These are phyloP conservation scores for Aquilaria malaccensis DNA, from an alignment of 345 rosid species.

Conservation along the genomic window DNA sequence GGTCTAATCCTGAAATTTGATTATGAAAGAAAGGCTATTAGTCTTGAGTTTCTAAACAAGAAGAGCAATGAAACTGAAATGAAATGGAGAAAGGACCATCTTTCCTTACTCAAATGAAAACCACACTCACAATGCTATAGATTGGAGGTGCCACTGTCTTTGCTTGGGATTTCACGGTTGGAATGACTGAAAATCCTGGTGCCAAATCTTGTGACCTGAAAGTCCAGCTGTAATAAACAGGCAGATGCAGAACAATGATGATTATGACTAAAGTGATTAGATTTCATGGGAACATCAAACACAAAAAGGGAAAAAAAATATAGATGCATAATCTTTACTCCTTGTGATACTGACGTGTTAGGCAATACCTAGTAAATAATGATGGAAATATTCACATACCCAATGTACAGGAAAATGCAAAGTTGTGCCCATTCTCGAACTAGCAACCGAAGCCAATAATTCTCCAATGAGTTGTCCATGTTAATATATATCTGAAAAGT, in stretches of 20 bases:
- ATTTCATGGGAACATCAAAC: too few relatives aligned
- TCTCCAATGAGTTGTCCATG: constrained; percentile 56
- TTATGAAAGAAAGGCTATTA: too few relatives aligned
- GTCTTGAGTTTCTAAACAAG: too few relatives aligned
- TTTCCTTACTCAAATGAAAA: neutral
- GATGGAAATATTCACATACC: constrained; percentile 32
- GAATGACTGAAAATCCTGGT: constrained; percentile 76
- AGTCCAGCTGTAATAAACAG: constrained; percentile 56
- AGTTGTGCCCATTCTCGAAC: constrained; percentile 88
- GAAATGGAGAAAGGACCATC: neutral
- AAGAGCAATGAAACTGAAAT: too few relatives aligned
- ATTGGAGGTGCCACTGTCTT: constrained; percentile 55
- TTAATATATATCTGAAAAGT: constrained; percentile 61
- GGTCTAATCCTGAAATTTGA: too few relatives aligned
- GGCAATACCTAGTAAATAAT: too few relatives aligned
- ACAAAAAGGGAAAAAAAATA: too few relatives aligned
- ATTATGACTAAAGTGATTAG: too few relatives aligned
- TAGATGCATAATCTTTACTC: too few relatives aligned
- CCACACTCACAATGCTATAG: constrained; percentile 62
- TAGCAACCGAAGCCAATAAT: constrained; percentile 74
- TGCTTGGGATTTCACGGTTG: constrained; percentile 49
- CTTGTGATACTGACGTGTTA: too few relatives aligned
- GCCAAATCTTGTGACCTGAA: constrained; percentile 87
- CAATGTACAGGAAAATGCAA: constrained; percentile 78
- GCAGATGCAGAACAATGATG: neutral